Conservation (phyloP, 768 basidiomycete genomes). For the Amyloporia xantha region DNA sequence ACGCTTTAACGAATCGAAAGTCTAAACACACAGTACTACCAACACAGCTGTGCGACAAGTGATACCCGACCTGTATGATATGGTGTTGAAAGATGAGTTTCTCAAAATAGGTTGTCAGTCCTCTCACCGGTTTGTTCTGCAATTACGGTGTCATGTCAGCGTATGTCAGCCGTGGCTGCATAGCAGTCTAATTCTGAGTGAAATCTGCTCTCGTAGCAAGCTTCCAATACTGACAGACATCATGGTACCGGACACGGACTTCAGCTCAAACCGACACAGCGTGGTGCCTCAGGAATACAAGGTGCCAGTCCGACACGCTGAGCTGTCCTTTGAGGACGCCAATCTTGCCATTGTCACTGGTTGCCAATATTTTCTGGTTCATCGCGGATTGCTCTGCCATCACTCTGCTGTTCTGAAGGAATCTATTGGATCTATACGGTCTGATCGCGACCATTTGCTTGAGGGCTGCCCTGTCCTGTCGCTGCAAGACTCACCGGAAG, state of each 20-base stretch:
- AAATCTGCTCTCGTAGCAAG: too few species aligned
- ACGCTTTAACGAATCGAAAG: too few species aligned
- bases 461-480: constrained; percentile 53
- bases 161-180: too few species aligned
- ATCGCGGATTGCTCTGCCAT: constrained; percentile 55
- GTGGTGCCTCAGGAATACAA: constrained; percentile 7
- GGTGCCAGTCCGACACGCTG: constrained; percentile 20
- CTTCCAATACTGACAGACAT: too few species aligned
- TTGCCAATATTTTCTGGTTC: constrained; percentile 59
- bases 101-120: too few species aligned
- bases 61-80: too few species aligned
- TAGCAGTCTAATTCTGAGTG: too few species aligned
- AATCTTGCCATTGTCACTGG: constrained; percentile 59
- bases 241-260: constrained; percentile 11
- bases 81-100: too few species aligned
- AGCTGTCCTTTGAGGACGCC: constrained; percentile 60
- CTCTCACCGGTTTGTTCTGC: too few species aligned
- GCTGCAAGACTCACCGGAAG: constrained; percentile 49
- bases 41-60: too few species aligned
- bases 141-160: too few species aligned
- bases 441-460: constrained; percentile 24
- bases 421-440: constrained; percentile 25
- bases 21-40: too few species aligned
- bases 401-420: constrained; percentile 50
- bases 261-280: constrained; percentile 24